These are phyloP conservation scores for Cyphellophora attinorum DNA, from an alignment of 2,329 filamentous ascomycete genomes.

Conservation along the genomic window DNA sequence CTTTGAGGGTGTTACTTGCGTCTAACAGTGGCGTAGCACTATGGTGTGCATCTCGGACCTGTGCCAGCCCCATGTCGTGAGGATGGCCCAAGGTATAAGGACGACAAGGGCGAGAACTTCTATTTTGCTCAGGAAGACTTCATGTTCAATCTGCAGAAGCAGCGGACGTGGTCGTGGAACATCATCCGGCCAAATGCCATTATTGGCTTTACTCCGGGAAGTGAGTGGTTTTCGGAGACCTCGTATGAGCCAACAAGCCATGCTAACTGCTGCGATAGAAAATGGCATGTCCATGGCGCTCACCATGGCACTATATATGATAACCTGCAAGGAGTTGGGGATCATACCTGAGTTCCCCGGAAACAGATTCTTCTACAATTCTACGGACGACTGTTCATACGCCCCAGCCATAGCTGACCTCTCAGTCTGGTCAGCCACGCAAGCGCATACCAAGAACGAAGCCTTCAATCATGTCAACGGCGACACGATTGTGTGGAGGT, in stretches of 20 bases:
- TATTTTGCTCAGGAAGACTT: constrained; percentile 19
- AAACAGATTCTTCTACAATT: constrained; percentile 3
- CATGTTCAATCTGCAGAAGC: constrained; percentile 10
- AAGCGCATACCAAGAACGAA: constrained; percentile 5
- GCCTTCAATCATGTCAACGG: constrained; percentile 10
- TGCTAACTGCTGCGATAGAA: too few relatives aligned
- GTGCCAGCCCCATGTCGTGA: constrained; percentile 19
- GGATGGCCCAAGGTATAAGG: constrained; percentile 14
- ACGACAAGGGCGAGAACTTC: too few relatives aligned
- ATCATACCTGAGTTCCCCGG: constrained; percentile 1
- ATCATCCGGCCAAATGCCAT: constrained; percentile 23
- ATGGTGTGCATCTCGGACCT: constrained; percentile 22
- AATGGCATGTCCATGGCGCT: too few relatives aligned
- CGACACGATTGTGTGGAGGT: constrained; percentile 4
- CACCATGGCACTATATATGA: too few relatives aligned
- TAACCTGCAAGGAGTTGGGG: constrained; percentile 2
- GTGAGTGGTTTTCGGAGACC: constrained; percentile 10
- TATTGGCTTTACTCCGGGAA: constrained; percentile 20
- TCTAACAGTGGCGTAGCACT: constrained; percentile 16
- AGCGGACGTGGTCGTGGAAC: constrained; percentile 20
- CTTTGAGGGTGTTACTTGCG: too few relatives aligned
- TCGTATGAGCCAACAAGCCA: constrained; percentile 13
- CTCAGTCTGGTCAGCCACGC: constrained; percentile 3
- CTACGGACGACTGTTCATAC: constrained; percentile 4
- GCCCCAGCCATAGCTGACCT: constrained; percentile 3